phyloP scores from a whole-genome alignment of 2,329 filamentous ascomycete species.

The Didymella pomorum region DNA sequence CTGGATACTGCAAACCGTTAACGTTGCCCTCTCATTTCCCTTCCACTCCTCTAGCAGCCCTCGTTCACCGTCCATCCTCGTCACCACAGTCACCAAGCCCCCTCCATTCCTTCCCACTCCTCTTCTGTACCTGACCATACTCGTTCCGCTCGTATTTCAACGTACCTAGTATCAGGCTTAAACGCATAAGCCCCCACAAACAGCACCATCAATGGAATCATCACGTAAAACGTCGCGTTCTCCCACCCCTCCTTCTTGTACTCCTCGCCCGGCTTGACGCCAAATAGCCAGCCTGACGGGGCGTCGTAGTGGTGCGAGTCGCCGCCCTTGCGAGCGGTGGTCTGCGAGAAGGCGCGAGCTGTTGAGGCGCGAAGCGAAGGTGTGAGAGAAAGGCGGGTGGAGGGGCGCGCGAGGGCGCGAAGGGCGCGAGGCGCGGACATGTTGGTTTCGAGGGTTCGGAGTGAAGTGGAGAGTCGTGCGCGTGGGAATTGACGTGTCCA shows the following conservation, averaged over 20 bases:
- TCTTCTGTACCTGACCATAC: no score
- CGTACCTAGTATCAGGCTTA: conserved; percentile 98
- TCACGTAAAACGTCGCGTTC: conserved; percentile 81
- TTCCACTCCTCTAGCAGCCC: no score
- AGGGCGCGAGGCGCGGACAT: conserved; percentile 41
- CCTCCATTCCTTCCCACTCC: no score
- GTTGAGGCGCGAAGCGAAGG: background rate
- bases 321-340: conserved; percentile 24
- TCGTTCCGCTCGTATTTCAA: no score
- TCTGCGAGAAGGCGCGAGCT: background rate
- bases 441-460: background rate
- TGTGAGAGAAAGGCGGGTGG: conserved; percentile 19
- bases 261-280: conserved; percentile 94
- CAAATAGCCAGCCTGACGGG: conserved; percentile 90
- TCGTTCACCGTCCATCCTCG: no score
- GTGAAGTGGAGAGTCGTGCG: conserved; percentile 4
- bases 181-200: conserved; percentile 70
- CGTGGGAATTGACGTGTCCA: conserved; percentile 5
- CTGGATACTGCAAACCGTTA: conserved; percentile 76
- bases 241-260: conserved; percentile 97
- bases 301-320: conserved; percentile 87
- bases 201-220: conserved; percentile 65
- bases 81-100: no score
- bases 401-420: conserved; percentile 29
- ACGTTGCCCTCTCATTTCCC: conserved; percentile 1